Conservation (phyloP, 2,329 filamentous ascomycete species). For the Botrytis pseudocinerea region DNA sequence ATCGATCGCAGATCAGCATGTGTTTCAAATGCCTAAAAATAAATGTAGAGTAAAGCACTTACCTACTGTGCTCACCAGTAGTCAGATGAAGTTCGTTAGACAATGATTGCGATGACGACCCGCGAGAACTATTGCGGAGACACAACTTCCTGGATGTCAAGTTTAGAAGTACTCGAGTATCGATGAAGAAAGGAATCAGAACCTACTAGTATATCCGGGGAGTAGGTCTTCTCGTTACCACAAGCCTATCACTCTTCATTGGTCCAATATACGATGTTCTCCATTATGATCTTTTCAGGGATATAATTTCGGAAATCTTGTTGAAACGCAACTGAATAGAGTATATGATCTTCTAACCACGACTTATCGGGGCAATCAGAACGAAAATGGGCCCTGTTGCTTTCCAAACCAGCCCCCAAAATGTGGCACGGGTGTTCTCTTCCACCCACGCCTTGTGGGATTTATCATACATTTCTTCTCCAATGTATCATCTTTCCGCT, state of each 20-base stretch:
- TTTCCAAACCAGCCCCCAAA: slow-evolving; percentile 17
- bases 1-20: slow-evolving; percentile 4
- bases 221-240: neutral
- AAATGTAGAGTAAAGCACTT: neutral
- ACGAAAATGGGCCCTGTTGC: neutral
- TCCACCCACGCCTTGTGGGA: neutral
- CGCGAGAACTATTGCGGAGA: neutral
- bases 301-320: neutral
- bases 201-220: neutral
- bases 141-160: neutral
- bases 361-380: neutral
- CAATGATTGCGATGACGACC: neutral
- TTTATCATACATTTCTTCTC: neutral
- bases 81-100: neutral
- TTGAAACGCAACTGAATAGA: neutral
- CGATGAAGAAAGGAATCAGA: slow-evolving; percentile 6
- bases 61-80: neutral
- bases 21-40: neutral
- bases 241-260: neutral
- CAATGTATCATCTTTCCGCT: neutral
- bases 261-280: slow-evolving; percentile 9
- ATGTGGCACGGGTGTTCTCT: neutral
- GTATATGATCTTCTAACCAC: neutral
- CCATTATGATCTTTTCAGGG: neutral
- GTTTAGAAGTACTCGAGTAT: neutral